Conservation (phyloP, 805 yeast species). For the Ogataea allantospora region DNA sequence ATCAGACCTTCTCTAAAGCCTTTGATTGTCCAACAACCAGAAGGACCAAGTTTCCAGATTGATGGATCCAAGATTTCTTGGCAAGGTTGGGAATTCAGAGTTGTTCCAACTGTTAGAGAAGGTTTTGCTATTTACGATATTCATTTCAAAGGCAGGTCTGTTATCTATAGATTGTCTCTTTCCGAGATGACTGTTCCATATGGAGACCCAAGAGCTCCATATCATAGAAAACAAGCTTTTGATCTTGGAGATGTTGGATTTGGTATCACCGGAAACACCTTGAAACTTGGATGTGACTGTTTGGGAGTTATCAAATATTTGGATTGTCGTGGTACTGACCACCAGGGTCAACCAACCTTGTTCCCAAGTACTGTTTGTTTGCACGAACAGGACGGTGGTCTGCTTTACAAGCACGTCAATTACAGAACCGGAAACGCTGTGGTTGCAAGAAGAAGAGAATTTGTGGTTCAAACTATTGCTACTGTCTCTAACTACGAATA, state of each 20-base stretch:
- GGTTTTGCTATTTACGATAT: conserved; percentile 76
- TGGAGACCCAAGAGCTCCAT: conserved; percentile 82
- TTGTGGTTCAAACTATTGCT: conserved; percentile 76
- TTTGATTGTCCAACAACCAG: conserved; percentile 68
- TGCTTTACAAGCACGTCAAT: conserved; percentile 76
- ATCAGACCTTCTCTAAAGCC: conserved; percentile 64
- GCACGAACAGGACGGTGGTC: conserved; percentile 79
- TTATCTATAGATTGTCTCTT: conserved; percentile 68
- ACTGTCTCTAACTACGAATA: conserved; percentile 86
- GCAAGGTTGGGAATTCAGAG: conserved; percentile 86
- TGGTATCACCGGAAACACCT: conserved; percentile 67
- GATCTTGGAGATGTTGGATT: conserved; percentile 86
- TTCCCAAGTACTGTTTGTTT: conserved; percentile 72
- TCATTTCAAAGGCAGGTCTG: conserved; percentile 71
- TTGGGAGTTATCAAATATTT: conserved; percentile 74
- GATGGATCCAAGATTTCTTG: conserved; percentile 64
- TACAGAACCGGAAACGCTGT: conserved; percentile 69
- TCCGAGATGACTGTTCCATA: conserved; percentile 89
- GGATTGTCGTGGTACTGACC: conserved; percentile 55
- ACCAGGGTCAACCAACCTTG: conserved; percentile 59
- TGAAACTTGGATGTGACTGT: conserved; percentile 78
- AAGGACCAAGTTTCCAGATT: conserved; percentile 69
- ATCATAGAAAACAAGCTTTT: conserved; percentile 83
- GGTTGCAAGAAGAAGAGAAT: conserved; percentile 75
- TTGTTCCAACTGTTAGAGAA: conserved; percentile 69